A percentile compares a stretch with the other conserved stretches of the same genome.
Evolutionary conservation across 2,329 filamentous ascomycete species (phyloP).

Genomic region (Herpotrichia juniperi): DNA sequence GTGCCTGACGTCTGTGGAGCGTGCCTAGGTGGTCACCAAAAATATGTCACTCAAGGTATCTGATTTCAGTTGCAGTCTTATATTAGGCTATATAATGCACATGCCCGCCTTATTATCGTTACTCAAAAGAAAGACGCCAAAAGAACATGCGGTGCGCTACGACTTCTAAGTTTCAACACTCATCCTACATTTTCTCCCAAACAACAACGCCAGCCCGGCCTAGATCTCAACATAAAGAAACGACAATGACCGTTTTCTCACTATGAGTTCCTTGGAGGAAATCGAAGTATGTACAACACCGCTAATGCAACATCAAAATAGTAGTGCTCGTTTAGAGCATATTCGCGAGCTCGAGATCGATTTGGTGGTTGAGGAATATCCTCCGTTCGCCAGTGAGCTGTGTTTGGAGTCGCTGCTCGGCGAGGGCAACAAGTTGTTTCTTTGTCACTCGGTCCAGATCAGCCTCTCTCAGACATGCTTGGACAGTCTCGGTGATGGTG

Average conservation of each 20-base stretch:
- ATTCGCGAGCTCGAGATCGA: conserved; percentile 90
- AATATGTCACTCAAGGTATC: too few species aligned
- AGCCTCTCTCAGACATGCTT: conserved; percentile 80
- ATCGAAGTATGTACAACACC: conserved; percentile 23
- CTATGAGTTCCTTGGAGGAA: conserved; percentile 8
- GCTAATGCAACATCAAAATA: conserved; percentile 16
- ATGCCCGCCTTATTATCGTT: conserved; percentile 19
- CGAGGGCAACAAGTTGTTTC: conserved; percentile 85
- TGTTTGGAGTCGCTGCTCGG: conserved; percentile 91
- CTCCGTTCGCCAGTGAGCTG: conserved; percentile 85
- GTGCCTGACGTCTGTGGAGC: background rate
- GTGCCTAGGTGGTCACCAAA: background rate
- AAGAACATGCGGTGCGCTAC: background rate
- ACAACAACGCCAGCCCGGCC: background rate
- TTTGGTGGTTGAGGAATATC: conserved; percentile 88
- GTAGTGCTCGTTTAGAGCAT: conserved; percentile 66
- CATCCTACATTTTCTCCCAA: conserved; percentile 2
- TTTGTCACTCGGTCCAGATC: conserved; percentile 98
- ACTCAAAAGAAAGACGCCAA: conserved; percentile 13
- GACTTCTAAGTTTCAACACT: background rate
- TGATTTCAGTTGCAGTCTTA: conserved; percentile 1
- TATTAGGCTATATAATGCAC: conserved; percentile 16
- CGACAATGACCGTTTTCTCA: conserved; percentile 1
- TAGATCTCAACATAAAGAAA: conserved; percentile 2
- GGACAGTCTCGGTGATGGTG: conserved; percentile 83